Evolutionary conservation across 2,329 filamentous ascomycete species (phyloP), one percentile per base, ranked within the genome.

Genomic region (Phialemoniopsis sp.): DNA sequence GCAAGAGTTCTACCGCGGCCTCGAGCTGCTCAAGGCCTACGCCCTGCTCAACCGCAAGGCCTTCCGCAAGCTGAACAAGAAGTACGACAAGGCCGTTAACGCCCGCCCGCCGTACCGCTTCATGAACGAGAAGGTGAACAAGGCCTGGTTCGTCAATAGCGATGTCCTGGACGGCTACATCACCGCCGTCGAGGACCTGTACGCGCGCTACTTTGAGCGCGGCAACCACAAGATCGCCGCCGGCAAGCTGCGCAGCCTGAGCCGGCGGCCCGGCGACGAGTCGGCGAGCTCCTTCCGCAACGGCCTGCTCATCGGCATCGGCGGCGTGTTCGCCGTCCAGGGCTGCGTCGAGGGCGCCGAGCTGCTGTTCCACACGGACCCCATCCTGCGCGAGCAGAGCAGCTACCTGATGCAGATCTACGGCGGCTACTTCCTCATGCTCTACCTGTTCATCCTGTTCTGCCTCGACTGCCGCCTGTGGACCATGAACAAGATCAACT

Each of bases 41-140:
- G 85, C 89, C 2, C 67, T 95, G 16, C 72, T 96, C 13, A 98
- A 98, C 59, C 79, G 89, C 36, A 95, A 89, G 1, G 93, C 89
- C 0, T 97, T 97, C 56, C 83, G 90, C 26, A 98, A 98, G 62
- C 89, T 98, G 57, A 96, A 95, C 65, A 98, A 98, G 62, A 98
- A 98, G 63, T 97, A 94, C 58, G 90, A 97, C 71, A 98, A 97
- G 66, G 80, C 85, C 3, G 80, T 89, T 41, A 80, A 89, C 51
- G 84, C 89, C 31, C 78, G 85, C 10, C 88, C 88, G 0, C 76
- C 84, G 0, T 76, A 86, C 55, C 78, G 85, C 19, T 97, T 91
- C 60, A 87, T 96, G 78, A 84, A 83, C 26, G 90, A 96, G 51
- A 91, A 91, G 56, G 89, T 98, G 51, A 91, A 88, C 66, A 83